Evolutionary conservation across 306 rosid species (phyloP), one percentile per base, ranked within the genome.

Genomic region (Acacia crassicarpa): DNA sequence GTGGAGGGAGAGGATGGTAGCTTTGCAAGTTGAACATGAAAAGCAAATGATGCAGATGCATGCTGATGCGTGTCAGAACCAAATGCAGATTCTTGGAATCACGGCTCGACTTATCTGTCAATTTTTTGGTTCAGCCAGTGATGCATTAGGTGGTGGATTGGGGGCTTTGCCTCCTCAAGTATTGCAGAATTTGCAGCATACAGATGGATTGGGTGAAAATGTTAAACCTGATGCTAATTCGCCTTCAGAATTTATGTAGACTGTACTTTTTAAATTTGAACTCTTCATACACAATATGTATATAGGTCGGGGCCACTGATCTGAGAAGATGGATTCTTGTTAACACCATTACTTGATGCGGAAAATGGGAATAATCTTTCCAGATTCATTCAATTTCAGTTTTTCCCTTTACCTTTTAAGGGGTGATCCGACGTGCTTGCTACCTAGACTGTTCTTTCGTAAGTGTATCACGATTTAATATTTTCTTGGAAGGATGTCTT

Each of bases 21-120:
- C 85, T 0, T 81, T 95, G 98, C 99, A 93, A 87, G 86, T 95
- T 63, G 95, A 93, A 32, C 98, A 95, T 32, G 98, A 95, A 87
- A 92, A 91, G 81, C 97, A 92, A 72, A 90, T 90, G 94, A 90
- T 90, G 97, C 97, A 91, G 82, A 82, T 91, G 92, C 97, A 93
- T n/a, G 93, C 93, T 0, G 95, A 93, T 77, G 95, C 97, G 0
- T 90, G 93, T 80, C 97, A 95, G 85, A 91, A 89, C 68, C 97
- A 95, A 83, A 93, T 95, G 97, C 97, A 93, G 89, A 80, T 93
- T 69, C 88, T 93, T 23, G 97, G 97, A 46, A 87, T 91, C 74
- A 90, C 90, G 91, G 89, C 97, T 10, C 76, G 98, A 56, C 81
- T 95, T 16, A 77, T 93, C 22, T 95, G 94, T 74, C 98, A 93